phyloP scores from a whole-genome alignment of 371 early-diverging fungal genomes.

The Syncephalastrum contaminatum region DNA sequence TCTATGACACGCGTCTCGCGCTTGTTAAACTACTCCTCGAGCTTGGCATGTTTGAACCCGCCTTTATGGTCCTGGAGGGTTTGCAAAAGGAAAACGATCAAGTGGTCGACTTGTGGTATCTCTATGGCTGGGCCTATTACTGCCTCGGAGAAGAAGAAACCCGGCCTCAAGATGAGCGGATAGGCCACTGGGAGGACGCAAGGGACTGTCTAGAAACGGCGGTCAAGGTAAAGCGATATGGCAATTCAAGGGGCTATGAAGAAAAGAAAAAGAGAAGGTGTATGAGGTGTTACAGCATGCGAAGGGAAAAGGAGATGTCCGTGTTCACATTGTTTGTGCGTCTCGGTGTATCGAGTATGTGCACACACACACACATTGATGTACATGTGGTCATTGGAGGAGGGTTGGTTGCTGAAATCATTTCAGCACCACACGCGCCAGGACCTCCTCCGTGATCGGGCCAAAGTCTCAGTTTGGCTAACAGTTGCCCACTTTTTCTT shows the following conservation, averaged over 20 bases:
- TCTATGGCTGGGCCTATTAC: conserved; percentile 91
- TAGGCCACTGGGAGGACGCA: conserved; percentile 65
- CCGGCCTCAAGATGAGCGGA: conserved; percentile 48
- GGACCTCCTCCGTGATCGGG: conserved; percentile 1
- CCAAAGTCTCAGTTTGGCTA: conserved; percentile 4
- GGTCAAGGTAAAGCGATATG: conserved; percentile 54
- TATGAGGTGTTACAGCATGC: conserved; percentile 3
- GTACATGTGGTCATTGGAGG: no score
- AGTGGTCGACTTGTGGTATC: conserved; percentile 89
- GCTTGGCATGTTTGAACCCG: conserved; percentile 70
- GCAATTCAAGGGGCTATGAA: neutral
- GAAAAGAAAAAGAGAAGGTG: neutral
- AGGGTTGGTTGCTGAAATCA: no score
- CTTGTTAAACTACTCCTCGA: conserved; percentile 84
- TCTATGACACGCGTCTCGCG: conserved; percentile 79
- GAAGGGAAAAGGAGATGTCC: conserved; percentile 1
- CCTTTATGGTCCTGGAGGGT: conserved; percentile 77
- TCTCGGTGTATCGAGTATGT: no score
- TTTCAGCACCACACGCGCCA: no score
- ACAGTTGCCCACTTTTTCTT: neutral
- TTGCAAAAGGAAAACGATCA: conserved; percentile 90
- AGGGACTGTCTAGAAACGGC: conserved; percentile 76
- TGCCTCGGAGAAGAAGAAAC: conserved; percentile 71
- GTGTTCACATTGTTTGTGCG: no score
- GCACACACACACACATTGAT: no score